A percentile compares a stretch with the other conserved stretches of the same genome.
phyloP scores from a whole-genome alignment of 1,139 yeast genomes.

The Geotrichum carabidarum region DNA sequence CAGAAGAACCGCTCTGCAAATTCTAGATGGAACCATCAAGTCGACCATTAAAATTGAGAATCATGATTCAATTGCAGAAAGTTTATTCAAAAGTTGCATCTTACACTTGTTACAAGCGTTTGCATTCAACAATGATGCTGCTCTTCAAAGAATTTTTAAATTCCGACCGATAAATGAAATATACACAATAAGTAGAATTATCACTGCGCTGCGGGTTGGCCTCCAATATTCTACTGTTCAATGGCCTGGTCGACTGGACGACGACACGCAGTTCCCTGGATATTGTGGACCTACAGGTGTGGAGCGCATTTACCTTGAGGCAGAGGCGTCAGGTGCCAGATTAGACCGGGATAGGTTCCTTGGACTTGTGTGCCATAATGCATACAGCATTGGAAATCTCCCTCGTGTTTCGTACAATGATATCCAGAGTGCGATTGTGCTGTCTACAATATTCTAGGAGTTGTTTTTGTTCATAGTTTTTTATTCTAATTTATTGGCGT shows the following conservation, averaged over 20 bases:
- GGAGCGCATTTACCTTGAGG: conserved; percentile 7
- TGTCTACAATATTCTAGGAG: conserved; percentile 1
- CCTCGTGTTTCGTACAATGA: conserved; percentile 12
- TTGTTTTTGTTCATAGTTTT: neutral
- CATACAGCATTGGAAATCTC: conserved; percentile 8
- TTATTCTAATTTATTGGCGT: neutral
- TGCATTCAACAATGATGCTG: conserved; percentile 3
- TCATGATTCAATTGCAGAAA: conserved; percentile 12
- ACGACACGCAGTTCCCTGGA: conserved; percentile 19
- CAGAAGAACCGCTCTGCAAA: neutral
- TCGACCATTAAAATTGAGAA: conserved; percentile 2
- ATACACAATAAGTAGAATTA: conserved; percentile 1
- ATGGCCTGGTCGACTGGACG: conserved; percentile 18
- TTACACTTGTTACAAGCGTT: conserved; percentile 7
- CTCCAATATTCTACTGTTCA: conserved; percentile 13
- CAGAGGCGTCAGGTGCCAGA: neutral
- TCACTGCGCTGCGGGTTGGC: conserved; percentile 16
- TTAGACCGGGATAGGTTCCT: conserved; percentile 13
- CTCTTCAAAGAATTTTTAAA: conserved; percentile 4
- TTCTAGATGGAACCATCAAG: conserved; percentile 10
- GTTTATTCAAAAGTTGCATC: conserved; percentile 15
- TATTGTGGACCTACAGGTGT: conserved; percentile 16
- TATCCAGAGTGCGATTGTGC: conserved; percentile 10
- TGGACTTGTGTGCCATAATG: conserved; percentile 1
- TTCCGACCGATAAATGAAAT: conserved; percentile 6